Conservation (phyloP, 768 basidiomycete genomes). For the Cystobasidium ongulense region DNA sequence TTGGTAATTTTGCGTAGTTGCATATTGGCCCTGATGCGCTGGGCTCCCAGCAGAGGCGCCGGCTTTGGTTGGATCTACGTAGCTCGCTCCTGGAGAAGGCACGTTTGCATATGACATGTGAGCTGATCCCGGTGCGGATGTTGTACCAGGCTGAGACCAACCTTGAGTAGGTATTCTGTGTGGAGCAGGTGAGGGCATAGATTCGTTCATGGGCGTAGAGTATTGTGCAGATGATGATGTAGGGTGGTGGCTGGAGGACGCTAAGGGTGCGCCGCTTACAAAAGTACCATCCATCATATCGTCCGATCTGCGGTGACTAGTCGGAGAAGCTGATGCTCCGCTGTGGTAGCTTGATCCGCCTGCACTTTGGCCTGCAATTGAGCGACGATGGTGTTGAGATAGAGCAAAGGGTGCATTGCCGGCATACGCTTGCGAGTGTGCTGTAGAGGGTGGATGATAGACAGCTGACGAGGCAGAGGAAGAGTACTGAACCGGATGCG, state of each 20-base stretch:
- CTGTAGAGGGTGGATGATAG: neutral
- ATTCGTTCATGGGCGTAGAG: neutral
- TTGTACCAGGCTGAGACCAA: neutral
- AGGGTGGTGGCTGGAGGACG: neutral
- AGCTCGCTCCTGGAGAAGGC: neutral
- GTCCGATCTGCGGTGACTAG: constrained; percentile 2
- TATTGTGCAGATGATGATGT: neutral
- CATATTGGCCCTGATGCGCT: neutral
- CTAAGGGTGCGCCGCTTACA: neutral
- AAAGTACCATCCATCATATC: neutral
- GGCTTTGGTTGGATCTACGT: neutral
- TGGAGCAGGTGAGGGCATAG: neutral
- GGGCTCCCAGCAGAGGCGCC: neutral
- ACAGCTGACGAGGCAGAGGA: neutral
- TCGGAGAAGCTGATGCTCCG: neutral
- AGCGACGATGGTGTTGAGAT: constrained; percentile 3
- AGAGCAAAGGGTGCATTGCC: neutral
- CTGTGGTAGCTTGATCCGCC: constrained; percentile 16
- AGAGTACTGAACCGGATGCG: neutral
- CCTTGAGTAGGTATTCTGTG: neutral
- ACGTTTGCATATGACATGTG: neutral
- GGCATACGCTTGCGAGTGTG: neutral
- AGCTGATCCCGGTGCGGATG: neutral
- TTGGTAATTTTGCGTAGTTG: neutral
- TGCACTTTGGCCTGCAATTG: constrained; percentile 8